These are phyloP conservation scores for Aspergillus funiculosus DNA, from an alignment of 495 filamentous ascomycete genomes.

Conservation along the genomic window DNA sequence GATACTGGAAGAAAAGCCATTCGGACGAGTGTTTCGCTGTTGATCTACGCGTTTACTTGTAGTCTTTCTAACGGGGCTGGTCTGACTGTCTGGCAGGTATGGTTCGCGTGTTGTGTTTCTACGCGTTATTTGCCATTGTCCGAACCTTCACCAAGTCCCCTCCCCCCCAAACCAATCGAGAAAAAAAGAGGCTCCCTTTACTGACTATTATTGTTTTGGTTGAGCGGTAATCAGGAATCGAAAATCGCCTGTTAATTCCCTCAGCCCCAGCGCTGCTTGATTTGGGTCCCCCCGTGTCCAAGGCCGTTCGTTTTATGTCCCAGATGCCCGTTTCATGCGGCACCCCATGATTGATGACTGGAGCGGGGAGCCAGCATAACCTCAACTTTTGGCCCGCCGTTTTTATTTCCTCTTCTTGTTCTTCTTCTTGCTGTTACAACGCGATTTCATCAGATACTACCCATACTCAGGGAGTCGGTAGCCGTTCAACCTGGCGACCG, in stretches of 20 bases:
- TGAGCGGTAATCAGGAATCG: conserved; percentile 8
- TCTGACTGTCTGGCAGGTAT: conserved; percentile 22
- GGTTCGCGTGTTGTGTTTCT: conserved; percentile 18
- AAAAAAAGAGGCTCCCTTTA: too few relatives aligned
- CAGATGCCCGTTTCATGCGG: conserved; percentile 24
- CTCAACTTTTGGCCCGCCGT: conserved; percentile 16
- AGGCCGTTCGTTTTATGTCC: conserved; percentile 18
- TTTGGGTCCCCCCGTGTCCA: conserved; percentile 14
- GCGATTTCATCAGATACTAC: not conserved
- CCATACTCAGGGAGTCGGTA: conserved; percentile 2
- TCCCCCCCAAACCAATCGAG: too few relatives aligned
- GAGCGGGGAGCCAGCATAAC: conserved; percentile 20
- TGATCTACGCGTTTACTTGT: conserved; percentile 35
- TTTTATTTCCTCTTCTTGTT: not conserved
- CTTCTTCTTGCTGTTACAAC: conserved; percentile 10
- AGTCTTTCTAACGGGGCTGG: conserved; percentile 9
- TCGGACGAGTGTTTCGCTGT: conserved; percentile 25
- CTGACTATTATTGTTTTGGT: conserved; percentile 11
- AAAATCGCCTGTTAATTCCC: conserved; percentile 1
- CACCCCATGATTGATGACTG: conserved; percentile 25
- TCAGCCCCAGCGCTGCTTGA: not conserved
- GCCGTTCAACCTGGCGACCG: conserved; percentile 42
- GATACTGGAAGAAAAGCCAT: conserved; percentile 26
- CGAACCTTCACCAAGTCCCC: conserved; percentile 7
- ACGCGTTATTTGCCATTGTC: conserved; percentile 21